phyloP scores from a whole-genome alignment of 2,329 filamentous ascomycete genomes.

The Cladosporium sp. region DNA sequence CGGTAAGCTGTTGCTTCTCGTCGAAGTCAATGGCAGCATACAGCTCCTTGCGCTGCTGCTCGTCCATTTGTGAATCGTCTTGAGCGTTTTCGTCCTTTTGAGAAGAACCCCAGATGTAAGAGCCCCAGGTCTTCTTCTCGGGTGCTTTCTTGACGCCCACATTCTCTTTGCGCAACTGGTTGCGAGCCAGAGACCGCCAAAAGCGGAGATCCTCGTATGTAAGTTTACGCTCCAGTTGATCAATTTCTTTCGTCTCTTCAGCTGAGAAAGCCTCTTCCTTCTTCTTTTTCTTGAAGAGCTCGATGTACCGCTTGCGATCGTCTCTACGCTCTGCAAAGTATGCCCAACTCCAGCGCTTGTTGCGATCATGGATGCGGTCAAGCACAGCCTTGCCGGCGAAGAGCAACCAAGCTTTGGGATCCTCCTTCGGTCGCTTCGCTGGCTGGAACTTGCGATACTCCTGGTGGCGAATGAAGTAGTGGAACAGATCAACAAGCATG shows the following conservation, averaged over 20 bases:
- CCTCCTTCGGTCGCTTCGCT: constrained; percentile 81
- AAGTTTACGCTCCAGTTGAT: constrained; percentile 80
- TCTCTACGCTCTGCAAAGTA: constrained; percentile 93
- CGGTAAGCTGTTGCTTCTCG: constrained; percentile 86
- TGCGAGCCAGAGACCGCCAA: constrained; percentile 92
- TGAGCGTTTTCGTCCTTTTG: constrained; percentile 62
- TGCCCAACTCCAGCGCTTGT: constrained; percentile 92
- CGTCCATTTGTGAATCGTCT: constrained; percentile 85
- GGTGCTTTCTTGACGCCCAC: constrained; percentile 79
- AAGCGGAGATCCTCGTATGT: constrained; percentile 95
- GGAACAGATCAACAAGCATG: constrained; percentile 98
- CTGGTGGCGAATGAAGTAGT: constrained; percentile 96
- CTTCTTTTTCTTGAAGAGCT: constrained; percentile 90
- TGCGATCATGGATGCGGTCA: constrained; percentile 91
- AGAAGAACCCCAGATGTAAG: constrained; percentile 83
- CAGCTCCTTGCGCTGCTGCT: constrained; percentile 92
- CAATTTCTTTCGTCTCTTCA: constrained; percentile 71
- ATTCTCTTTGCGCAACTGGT: constrained; percentile 93
- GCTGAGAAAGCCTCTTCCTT: constrained; percentile 67
- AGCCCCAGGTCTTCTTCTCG: constrained; percentile 78
- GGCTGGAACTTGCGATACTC: constrained; percentile 94
- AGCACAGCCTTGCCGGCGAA: constrained; percentile 90
- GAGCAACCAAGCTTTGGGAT: constrained; percentile 86
- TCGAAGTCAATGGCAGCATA: constrained; percentile 99
- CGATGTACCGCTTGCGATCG: constrained; percentile 84